Evolutionary conservation across 2,329 filamentous ascomycete species (phyloP), one percentile per base, ranked within the genome.

Genomic region (Raffaelea albimanens): DNA sequence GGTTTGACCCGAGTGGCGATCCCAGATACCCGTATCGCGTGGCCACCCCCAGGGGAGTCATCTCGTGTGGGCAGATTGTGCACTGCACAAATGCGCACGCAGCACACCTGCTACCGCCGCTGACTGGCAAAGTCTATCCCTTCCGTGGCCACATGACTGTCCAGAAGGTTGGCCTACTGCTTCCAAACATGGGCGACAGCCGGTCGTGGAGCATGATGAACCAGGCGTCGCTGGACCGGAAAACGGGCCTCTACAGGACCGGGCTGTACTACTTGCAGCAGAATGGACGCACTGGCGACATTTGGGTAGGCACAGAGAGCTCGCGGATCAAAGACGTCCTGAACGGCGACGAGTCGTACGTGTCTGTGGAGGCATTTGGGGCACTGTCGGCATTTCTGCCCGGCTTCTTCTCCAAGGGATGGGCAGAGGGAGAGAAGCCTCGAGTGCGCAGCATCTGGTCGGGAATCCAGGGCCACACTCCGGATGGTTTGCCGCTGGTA

Each of bases 61-160:
- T 71, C 31, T 54, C 54, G 21, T 62, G 62, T 2, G 51, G 41
- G 2, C 61, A 65, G 4, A 57, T 72, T 4, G 54, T 69, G 4
- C 62, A 72, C 51, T 67, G 66, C 50, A 71, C 68, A 3, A 71
- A 72, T 45, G 67, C 57, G 1, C 62, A 66, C 46, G 59, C 61
- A 2, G 64, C 62, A 0, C 67, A 72, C 50, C 59, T 72, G 4
- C 54, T 71, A 2, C 68, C 69, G 14, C n/a, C 13, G 0, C 54
- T 72, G 2, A 56, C 61, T 3, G 67, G 67, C 1, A 55, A 53
- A 2, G 42, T 70, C 9, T 64, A 59, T 40, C 67, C 67, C 0
- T 57, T 65, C 18, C 63, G 67, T 31, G 67, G 65, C 1, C 63
- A 64, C 4, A 71, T 72, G 68, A 66, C 66, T 3, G 63, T 65